These are phyloP conservation scores for Chaetomium globosum DNA, from an alignment of 2,329 filamentous ascomycete species.

Conservation along the genomic window DNA sequence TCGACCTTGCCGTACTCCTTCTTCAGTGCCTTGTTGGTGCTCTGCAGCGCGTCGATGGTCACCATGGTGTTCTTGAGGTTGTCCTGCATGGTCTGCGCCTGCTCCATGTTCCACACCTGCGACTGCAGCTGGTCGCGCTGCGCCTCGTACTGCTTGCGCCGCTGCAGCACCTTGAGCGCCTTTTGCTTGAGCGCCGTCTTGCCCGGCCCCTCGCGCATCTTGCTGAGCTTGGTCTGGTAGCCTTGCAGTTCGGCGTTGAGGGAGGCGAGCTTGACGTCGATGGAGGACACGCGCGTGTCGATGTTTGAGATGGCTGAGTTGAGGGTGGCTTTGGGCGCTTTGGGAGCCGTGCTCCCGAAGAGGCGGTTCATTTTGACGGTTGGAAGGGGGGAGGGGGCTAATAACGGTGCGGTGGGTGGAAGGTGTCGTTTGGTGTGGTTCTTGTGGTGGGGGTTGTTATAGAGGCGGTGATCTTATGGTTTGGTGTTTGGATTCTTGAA, in stretches of 20 bases:
- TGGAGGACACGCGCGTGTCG: conserved; percentile 78
- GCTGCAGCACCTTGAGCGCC: conserved; percentile 89
- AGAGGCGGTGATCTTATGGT: neutral
- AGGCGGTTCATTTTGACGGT: conserved; percentile 78
- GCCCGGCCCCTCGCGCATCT: conserved; percentile 94
- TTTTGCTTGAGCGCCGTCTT: conserved; percentile 93
- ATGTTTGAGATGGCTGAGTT: conserved; percentile 81
- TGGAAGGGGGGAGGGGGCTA: neutral
- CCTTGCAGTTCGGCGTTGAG: conserved; percentile 86
- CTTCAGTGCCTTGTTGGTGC: conserved; percentile 87
- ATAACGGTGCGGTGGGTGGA: neutral
- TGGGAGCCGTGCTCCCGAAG: conserved; percentile 79
- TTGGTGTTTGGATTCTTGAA: neutral
- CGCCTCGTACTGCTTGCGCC: conserved; percentile 89
- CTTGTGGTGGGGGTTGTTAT: too few species aligned
- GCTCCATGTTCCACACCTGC: conserved; percentile 99
- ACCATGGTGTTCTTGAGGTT: conserved; percentile 99
- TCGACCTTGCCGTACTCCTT: conserved; percentile 97
- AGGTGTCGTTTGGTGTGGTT: neutral
- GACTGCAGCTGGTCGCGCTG: conserved; percentile 92
- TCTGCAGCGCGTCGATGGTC: conserved; percentile 96
- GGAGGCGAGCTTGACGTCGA: conserved; percentile 93
- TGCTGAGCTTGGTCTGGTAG: conserved; percentile 83
- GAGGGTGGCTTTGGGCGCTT: conserved; percentile 86
- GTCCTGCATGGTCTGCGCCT: conserved; percentile 97